Conservation (phyloP, 1,284 basidiomycete species). For the Rhodotorula sp. region DNA sequence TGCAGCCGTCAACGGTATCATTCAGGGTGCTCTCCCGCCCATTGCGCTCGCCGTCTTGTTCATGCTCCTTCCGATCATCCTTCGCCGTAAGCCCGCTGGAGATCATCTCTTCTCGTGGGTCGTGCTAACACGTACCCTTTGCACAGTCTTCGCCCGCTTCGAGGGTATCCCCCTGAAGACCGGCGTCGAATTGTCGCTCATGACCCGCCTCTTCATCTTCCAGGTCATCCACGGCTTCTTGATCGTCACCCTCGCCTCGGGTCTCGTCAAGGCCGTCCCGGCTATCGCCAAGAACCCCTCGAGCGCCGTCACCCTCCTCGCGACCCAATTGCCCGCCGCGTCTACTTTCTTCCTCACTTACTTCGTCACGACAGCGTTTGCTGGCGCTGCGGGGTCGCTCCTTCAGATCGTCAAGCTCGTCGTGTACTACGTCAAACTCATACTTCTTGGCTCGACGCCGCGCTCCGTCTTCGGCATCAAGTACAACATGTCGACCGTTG, state of each 20-base stretch:
- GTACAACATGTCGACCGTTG: slow-evolving; percentile 62
- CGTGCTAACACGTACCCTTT: background rate
- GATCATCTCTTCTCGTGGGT: background rate
- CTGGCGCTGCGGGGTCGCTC: slow-evolving; percentile 74
- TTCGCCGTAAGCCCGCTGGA: slow-evolving; percentile 58
- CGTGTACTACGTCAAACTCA: slow-evolving; percentile 80
- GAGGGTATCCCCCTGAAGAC: slow-evolving; percentile 78
- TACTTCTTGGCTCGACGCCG: slow-evolving; percentile 85
- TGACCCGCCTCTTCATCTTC: slow-evolving; percentile 90
- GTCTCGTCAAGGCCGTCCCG: slow-evolving; percentile 68
- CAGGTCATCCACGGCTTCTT: slow-evolving; percentile 86
- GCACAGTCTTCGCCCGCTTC: slow-evolving; percentile 65
- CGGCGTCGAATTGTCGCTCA: slow-evolving; percentile 81
- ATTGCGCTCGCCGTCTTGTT: slow-evolving; percentile 82
- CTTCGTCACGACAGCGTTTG: slow-evolving; percentile 55
- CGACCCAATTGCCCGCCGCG: slow-evolving; percentile 70
- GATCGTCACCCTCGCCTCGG: slow-evolving; percentile 76
- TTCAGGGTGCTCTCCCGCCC: slow-evolving; percentile 84
- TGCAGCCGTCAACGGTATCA: slow-evolving; percentile 68
- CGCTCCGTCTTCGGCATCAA: slow-evolving; percentile 75
- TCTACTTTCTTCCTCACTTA: slow-evolving; percentile 94
- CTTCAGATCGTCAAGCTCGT: slow-evolving; percentile 71
- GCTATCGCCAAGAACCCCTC: slow-evolving; percentile 62
- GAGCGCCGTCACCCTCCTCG: slow-evolving; percentile 63
- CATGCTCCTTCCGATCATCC: slow-evolving; percentile 82